Percentiles rank a stretch among this genome's conserved stretches.
These are phyloP conservation scores for Coniophora puteana DNA, from an alignment of 1,284 basidiomycete species.

Conservation along the genomic window DNA sequence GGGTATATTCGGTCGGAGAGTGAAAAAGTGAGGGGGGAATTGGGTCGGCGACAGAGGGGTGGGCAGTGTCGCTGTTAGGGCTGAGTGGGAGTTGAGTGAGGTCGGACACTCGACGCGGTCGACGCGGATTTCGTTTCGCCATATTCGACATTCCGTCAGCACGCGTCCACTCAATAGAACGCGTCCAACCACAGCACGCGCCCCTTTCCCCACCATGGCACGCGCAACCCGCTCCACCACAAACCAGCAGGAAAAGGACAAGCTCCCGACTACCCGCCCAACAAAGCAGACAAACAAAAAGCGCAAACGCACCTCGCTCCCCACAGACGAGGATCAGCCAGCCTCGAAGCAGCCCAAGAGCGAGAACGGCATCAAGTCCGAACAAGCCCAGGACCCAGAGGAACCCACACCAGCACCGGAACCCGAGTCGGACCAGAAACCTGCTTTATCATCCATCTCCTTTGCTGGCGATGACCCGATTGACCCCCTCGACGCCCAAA, in stretches of 20 bases:
- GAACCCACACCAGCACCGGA: slow-evolving; percentile 18
- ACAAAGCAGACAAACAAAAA: slow-evolving; percentile 47
- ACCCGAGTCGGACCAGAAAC: slow-evolving; percentile 25
- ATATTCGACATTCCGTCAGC: slow-evolving; percentile 12
- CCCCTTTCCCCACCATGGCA: slow-evolving; percentile 49
- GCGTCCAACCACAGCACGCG: slow-evolving; percentile 11
- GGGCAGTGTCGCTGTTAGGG: slow-evolving; percentile 7
- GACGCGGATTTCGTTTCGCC: slow-evolving; percentile 21
- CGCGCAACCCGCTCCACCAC: slow-evolving; percentile 65
- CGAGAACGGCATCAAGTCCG: slow-evolving; percentile 32
- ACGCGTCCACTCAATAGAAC: slow-evolving; percentile 5
- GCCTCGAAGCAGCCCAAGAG: slow-evolving; percentile 43
- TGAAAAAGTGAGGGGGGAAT: slow-evolving; percentile 15
- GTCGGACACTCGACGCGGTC: slow-evolving; percentile 20
- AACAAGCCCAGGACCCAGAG: slow-evolving; percentile 27
- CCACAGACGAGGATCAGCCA: slow-evolving; percentile 40
- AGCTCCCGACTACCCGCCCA: slow-evolving; percentile 22
- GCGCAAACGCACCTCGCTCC: slow-evolving; percentile 53
- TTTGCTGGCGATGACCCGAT: slow-evolving; percentile 50
- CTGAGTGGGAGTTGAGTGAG: slow-evolving; percentile 12
- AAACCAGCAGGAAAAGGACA: slow-evolving; percentile 35
- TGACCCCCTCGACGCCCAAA: slow-evolving; percentile 44
- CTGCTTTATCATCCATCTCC: too few relatives aligned
- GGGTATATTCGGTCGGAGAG: slow-evolving; percentile 13
- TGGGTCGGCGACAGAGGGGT: slow-evolving; percentile 10